These are phyloP conservation scores for Lasiosphaeria hispida DNA, from an alignment of 495 filamentous ascomycete genomes.

Conservation along the genomic window DNA sequence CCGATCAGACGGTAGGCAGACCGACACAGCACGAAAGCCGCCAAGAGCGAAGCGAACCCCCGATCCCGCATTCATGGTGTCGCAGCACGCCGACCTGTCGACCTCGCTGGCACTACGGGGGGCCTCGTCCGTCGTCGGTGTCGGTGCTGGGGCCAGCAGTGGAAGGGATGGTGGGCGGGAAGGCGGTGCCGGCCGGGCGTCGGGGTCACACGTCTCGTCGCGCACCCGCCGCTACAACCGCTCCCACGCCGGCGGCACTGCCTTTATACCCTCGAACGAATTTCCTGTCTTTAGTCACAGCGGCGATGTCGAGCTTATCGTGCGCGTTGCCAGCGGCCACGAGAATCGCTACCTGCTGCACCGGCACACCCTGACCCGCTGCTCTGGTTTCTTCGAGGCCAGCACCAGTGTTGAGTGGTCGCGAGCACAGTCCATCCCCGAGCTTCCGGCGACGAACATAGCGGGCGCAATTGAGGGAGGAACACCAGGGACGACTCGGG, in stretches of 20 bases:
- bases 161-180: constrained; percentile 28
- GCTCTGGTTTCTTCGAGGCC: constrained; percentile 89
- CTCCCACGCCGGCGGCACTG: constrained; percentile 73
- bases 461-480: constrained; percentile 54
- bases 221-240: constrained; percentile 69
- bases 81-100: constrained; percentile 59
- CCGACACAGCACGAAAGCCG: neutral
- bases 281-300: constrained; percentile 88
- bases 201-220: constrained; percentile 58
- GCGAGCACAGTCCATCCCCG: constrained; percentile 41
- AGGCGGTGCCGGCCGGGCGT: constrained; percentile 41
- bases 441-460: constrained; percentile 30
- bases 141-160: constrained; percentile 12
- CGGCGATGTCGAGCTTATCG: constrained; percentile 86
- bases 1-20: neutral
- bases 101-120: constrained; percentile 53
- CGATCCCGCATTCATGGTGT: constrained; percentile 57
- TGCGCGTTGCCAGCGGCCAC: constrained; percentile 62
- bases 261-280: constrained; percentile 75
- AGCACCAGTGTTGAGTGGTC: constrained; percentile 87
- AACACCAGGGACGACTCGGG: constrained; percentile 21
- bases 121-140: constrained; percentile 55
- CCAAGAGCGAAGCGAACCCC: constrained; percentile 1
- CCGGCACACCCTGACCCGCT: constrained; percentile 77
- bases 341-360: constrained; percentile 85